Base-by-base conservation (phyloP, 768 basidiomycete genomes). In the Tricholoma bakamatsutake region DNA sequence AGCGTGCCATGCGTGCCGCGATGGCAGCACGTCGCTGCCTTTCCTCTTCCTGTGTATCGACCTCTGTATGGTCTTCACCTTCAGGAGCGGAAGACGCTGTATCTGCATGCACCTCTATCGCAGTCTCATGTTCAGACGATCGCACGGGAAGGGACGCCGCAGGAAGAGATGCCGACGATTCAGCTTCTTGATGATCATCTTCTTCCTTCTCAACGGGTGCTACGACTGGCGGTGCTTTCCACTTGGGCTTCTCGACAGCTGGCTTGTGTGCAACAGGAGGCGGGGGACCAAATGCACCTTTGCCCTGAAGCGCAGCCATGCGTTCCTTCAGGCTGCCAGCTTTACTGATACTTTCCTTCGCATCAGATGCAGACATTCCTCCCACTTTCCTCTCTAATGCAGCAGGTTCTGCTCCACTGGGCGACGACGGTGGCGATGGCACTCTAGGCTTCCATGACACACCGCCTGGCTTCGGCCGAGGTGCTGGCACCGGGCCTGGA, bases 261-360 rank as follows among this genome's bases (percentile, higher is more conserved):
- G 86, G 84, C 55, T 83, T 81, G 1, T 87, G 80, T 6, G 77
- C 69, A 9, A 76, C 62, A 35, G 76, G 70, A 5, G 80, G 78
- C 1, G 85, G 78, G 1, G 74, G 79, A 13, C 90, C 90, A 64
- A 96, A 92, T 9, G 76, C 92, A 13, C 90, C 88, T 45, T 79
- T 84, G 7, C 89, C 91, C 67, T 93, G 90, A 35, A 98, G 73
- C 2, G 93, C 93, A 30, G 93, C 93, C 93, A 98, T 97, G 35
- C 96, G 83, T 57, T 97, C 96, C 73, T 87, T 94, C 61, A 98
- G 71, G 55, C 90, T 91, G 4, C 83, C 87, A 2, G 81, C 87
- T 54, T 83, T 83, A 5, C 80, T 81, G 69, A 96, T 95, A 63
- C 87, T 88, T 64, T 87, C 88, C 68, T 88, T 85, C 18, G 94